Evolutionary conservation across 225 moss, liverwort and hornwort species (phyloP), one percentile per base, ranked within the genome.

Genomic region (Sphagnum contortum): DNA sequence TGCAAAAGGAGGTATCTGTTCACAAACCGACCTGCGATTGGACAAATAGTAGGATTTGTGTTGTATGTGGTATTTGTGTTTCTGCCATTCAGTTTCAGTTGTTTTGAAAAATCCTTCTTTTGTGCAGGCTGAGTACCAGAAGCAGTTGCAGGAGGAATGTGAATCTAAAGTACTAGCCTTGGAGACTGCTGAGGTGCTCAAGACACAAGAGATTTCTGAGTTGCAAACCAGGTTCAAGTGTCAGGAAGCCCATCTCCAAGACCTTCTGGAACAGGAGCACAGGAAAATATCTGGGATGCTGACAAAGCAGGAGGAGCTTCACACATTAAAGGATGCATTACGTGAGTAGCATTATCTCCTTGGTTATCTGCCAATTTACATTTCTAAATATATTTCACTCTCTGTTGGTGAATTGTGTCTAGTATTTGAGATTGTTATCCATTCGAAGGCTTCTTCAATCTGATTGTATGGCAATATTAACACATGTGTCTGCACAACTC

Each of bases 1-100:
- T 6, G 1, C 65, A 46, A 44, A 62, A 69, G 57, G 69, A 66
- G 68, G 76, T 77, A 72, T 68, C 68, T 14, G 59, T 69, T 56
- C 5, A 44, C 53, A 58, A 29, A 29, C 29, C 29, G 1, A 29
- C 29, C 29, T 29, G 29, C 29, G 29, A 29, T 29, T 29, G 29
- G 29, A 29, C 29, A 29, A 29, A 29, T 29, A 29, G 29, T 29
- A 29, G 29, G 29, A 29, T 29, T 29, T 0, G 29, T 29, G 29
- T 29, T 29, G 29, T 1, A 29, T 29, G 29, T 29, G 29, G 29
- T 29, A 29, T 29, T 29, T 29, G 29, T 29, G 29, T 29, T 29
- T 29, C 29, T 0, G 29, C 29, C 29, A 29, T 29, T 29, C 29
- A 29, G 0, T 29, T 29, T 29, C 29, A 29, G 29, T 29, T 29